phyloP scores from a whole-genome alignment of 148 eudicot species.

The Gaultheria prostrata region DNA sequence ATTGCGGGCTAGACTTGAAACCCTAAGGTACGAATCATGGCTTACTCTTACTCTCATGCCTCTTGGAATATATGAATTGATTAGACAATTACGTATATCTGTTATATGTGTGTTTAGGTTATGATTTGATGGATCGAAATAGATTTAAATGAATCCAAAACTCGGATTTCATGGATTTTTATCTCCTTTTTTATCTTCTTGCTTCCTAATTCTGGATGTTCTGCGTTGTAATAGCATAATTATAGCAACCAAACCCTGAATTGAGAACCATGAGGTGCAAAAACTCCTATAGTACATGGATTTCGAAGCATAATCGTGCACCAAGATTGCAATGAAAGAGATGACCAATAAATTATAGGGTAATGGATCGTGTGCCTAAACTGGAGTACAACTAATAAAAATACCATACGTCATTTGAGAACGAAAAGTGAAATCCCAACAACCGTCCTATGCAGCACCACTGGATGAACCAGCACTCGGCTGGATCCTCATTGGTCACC shows the following conservation, averaged over 20 bases:
- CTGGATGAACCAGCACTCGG: conserved; percentile 58
- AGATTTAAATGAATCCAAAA: no score
- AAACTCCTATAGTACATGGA: background rate
- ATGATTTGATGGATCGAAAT: background rate
- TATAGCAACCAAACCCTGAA: background rate
- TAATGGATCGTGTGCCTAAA: background rate
- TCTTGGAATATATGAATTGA: no score
- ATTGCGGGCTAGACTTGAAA: no score
- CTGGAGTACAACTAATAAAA: conserved; percentile 54
- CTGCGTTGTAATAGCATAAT: background rate
- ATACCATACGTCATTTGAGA: conserved; percentile 44
- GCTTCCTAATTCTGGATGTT: background rate
- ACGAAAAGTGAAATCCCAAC: conserved; percentile 35
- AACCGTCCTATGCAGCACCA: conserved; percentile 23
- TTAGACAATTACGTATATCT: background rate
- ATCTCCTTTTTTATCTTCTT: background rate
- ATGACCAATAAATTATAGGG: background rate
- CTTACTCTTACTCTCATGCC: no score
- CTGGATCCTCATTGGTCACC: conserved; percentile 67
- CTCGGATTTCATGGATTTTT: background rate
- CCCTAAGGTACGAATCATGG: no score
- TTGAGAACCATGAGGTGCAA: background rate
- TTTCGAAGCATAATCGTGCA: background rate
- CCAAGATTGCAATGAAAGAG: background rate
- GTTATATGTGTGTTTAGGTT: background rate